Conservation (phyloP, 371 early-diverging fungal species). For the Dipsacomyces acuminosporus region DNA sequence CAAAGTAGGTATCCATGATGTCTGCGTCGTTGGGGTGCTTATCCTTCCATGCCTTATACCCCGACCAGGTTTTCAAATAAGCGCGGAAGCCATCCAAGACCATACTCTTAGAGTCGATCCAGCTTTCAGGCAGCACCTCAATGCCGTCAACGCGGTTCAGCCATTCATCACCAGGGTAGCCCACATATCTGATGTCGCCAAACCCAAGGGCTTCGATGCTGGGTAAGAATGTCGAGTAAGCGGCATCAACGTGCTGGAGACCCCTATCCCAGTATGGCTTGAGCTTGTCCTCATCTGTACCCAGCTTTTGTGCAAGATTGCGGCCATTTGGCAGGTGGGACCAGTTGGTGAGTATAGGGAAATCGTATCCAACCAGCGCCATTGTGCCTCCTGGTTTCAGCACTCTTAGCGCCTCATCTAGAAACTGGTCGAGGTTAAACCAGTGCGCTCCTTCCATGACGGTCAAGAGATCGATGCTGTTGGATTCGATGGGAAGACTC, state of each 20-base stretch:
- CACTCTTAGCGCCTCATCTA: conserved; percentile 59
- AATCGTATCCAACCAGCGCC: conserved; percentile 59
- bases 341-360: conserved; percentile 43
- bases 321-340: conserved; percentile 36
- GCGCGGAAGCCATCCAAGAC: conserved; percentile 45
- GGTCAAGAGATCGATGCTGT: conserved; percentile 55
- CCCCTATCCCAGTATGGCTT: conserved; percentile 45
- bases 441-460: conserved; percentile 63
- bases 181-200: conserved; percentile 5
- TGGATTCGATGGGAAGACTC: conserved; percentile 37
- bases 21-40: conserved; percentile 30
- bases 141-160: conserved; percentile 38
- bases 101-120: conserved; percentile 46
- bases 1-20: conserved; percentile 44
- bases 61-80: conserved; percentile 57
- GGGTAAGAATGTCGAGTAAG: conserved; percentile 28
- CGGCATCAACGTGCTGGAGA: conserved; percentile 29
- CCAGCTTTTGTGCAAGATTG: conserved; percentile 31
- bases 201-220: conserved; percentile 18
- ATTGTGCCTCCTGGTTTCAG: conserved; percentile 63
- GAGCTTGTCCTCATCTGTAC: conserved; percentile 20
- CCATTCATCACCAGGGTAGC: conserved; percentile 26
- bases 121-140: conserved; percentile 11
- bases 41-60: conserved; percentile 52
- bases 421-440: conserved; percentile 59